Conservation (phyloP, 106 monocot genomes). For the Triglochin maritima region DNA sequence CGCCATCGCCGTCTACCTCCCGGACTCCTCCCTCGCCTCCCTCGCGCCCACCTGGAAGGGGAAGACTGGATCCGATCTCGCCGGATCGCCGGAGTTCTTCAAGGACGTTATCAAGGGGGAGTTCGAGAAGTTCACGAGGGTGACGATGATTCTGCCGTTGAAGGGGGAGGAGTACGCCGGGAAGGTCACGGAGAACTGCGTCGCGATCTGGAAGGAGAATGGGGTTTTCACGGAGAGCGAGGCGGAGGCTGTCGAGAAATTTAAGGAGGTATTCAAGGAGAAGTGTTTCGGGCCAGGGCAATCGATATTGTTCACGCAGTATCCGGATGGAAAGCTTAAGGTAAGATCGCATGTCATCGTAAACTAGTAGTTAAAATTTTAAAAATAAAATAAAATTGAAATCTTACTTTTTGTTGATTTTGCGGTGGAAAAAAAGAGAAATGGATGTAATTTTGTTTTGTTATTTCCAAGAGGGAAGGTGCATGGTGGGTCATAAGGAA, state of each 20-base stretch:
- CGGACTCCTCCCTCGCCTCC: constrained; percentile 18
- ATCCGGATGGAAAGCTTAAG: constrained; percentile 31
- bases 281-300: constrained; percentile 37
- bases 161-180: constrained; percentile 48
- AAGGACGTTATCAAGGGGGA: constrained; percentile 34
- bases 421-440: no score
- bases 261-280: constrained; percentile 29
- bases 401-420: neutral
- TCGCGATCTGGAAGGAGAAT: constrained; percentile 34
- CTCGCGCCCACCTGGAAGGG: constrained; percentile 51
- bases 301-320: constrained; percentile 54
- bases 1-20: constrained; percentile 53
- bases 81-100: constrained; percentile 27
- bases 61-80: constrained; percentile 35
- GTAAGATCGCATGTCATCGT: constrained; percentile 9
- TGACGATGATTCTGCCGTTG: constrained; percentile 53
- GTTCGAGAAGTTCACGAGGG: constrained; percentile 54
- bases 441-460: neutral
- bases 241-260: constrained; percentile 31
- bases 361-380: no score
- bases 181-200: constrained; percentile 59
- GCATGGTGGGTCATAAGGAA: no score
- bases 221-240: constrained; percentile 42
- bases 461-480: no score
- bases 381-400: no score